phyloP scores from a whole-genome alignment of 1,284 basidiomycete genomes.

The Singerocomus inundabilis region DNA sequence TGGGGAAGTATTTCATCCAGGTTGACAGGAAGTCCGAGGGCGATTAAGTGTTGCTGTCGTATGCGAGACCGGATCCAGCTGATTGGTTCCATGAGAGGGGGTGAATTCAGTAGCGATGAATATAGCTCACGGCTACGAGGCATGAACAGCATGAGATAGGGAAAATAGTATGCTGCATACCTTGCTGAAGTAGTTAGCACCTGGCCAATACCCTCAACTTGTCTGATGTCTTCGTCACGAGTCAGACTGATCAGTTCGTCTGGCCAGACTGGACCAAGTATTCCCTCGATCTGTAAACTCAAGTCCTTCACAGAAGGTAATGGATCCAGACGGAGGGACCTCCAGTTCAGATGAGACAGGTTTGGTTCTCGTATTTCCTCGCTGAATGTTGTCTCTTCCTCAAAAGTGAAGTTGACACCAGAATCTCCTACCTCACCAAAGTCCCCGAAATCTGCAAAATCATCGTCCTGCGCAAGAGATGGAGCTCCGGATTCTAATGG shows the following conservation, averaged over 20 bases:
- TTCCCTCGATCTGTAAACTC: conserved; percentile 58
- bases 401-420: conserved; percentile 36
- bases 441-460: conserved; percentile 85
- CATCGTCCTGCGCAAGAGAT: conserved; percentile 55
- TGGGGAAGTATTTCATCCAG: conserved; percentile 87
- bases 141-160: conserved; percentile 29
- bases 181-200: conserved; percentile 72
- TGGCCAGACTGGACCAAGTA: conserved; percentile 67
- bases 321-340: conserved; percentile 64
- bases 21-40: conserved; percentile 90
- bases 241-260: conserved; percentile 51
- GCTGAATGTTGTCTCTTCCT: conserved; percentile 43
- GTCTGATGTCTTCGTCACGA: conserved; percentile 72
- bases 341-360: conserved; percentile 51
- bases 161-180: conserved; percentile 40
- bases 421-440: conserved; percentile 66
- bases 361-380: conserved; percentile 39
- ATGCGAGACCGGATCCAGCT: conserved; percentile 91
- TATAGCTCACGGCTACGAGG: conserved; percentile 70
- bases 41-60: conserved; percentile 83
- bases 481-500: conserved; percentile 44
- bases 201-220: conserved; percentile 77
- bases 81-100: conserved; percentile 71
- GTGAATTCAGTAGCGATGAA: conserved; percentile 60
- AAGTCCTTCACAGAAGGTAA: conserved; percentile 58